phyloP scores from a whole-genome alignment of 768 basidiomycete species.

The Podaxis mareebaensis region DNA sequence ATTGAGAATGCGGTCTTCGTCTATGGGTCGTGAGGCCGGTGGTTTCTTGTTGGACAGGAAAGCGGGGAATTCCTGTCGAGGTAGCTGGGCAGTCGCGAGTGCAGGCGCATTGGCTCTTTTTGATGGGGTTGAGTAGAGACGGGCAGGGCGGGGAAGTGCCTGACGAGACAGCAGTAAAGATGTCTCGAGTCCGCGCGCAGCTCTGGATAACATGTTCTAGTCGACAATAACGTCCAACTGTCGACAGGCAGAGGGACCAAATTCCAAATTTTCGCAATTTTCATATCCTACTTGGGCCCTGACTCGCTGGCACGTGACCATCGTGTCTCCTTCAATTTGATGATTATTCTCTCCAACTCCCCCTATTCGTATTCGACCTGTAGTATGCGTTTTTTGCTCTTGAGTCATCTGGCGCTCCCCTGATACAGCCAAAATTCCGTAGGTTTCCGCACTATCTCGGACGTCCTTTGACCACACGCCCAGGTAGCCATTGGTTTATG shows the following conservation, averaged over 20 bases:
- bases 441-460: too few relatives aligned
- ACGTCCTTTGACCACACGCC: too few relatives aligned
- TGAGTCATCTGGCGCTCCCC: too few relatives aligned
- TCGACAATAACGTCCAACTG: background rate
- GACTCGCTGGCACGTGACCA: background rate
- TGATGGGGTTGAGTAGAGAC: constrained; percentile 69
- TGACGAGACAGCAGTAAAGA: constrained; percentile 65
- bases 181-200: constrained; percentile 40
- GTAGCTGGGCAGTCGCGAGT: constrained; percentile 40
- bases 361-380: too few relatives aligned
- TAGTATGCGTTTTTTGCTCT: too few relatives aligned
- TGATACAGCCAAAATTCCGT: too few relatives aligned
- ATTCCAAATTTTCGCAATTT: background rate
- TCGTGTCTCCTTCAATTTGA: background rate
- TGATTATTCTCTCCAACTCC: too few relatives aligned
- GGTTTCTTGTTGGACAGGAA: constrained; percentile 10
- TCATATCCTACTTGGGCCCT: background rate
- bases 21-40: constrained; percentile 1
- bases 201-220: constrained; percentile 39
- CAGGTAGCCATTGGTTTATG: too few relatives aligned
- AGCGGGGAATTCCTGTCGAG: constrained; percentile 36
- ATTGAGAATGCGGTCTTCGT: constrained; percentile 16
- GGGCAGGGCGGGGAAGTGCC: constrained; percentile 65
- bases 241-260: background rate
- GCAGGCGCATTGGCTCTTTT: constrained; percentile 57